Conservation (phyloP, 352 stramenopile genomes). For the Pythium insidiosum region DNA sequence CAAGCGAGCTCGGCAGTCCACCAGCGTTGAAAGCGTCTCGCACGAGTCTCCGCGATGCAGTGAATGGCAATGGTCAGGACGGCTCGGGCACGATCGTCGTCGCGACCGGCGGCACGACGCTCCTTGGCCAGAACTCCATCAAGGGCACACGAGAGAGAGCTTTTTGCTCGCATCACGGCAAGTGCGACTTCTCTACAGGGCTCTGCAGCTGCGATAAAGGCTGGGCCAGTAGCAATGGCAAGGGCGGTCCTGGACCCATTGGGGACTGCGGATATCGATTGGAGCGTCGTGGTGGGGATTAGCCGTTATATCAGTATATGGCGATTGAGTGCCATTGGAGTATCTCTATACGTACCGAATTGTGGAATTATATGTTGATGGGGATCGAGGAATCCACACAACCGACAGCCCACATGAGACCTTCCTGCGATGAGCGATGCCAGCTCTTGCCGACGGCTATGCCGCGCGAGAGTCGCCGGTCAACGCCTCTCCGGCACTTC, state of each 20-base stretch:
- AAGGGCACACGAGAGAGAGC: conserved; percentile 63
- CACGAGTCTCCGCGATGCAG: conserved; percentile 29
- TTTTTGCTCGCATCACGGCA: conserved; percentile 70
- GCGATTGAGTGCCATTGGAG: too few relatives aligned
- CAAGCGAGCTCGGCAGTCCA: conserved; percentile 50
- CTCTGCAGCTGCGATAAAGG: conserved; percentile 49
- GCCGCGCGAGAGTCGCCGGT: too few relatives aligned
- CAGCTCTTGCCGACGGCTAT: too few relatives aligned
- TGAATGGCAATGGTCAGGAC: conserved; percentile 44
- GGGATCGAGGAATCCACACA: too few relatives aligned
- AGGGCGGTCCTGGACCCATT: conserved; percentile 47
- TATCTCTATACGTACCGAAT: too few relatives aligned
- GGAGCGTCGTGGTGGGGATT: background rate
- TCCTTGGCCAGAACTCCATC: conserved; percentile 33
- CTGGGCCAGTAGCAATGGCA: conserved; percentile 67
- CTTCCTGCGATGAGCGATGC: too few relatives aligned
- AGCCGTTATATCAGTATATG: background rate
- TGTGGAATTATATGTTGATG: too few relatives aligned
- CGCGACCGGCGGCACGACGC: conserved; percentile 18
- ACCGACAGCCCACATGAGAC: too few relatives aligned
- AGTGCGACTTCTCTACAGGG: conserved; percentile 56
- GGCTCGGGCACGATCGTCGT: conserved; percentile 41
- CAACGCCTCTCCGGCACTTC: too few relatives aligned
- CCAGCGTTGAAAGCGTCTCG: conserved; percentile 31
- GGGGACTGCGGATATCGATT: conserved; percentile 68